phyloP scores from a whole-genome alignment of 345 rosid genomes.

The Pelargonium nanum region DNA sequence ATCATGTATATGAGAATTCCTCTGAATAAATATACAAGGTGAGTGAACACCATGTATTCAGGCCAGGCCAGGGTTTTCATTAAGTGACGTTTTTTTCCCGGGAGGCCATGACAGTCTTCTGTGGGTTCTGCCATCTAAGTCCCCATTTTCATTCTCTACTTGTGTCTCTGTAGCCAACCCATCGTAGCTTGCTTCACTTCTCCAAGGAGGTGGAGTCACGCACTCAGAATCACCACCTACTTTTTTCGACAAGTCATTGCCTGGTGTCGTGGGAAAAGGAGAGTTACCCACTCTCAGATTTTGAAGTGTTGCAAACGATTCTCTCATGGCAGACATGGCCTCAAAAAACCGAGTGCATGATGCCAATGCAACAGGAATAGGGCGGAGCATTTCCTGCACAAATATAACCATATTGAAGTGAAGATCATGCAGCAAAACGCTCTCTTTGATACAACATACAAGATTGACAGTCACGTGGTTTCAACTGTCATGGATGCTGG shows the following conservation, averaged over 20 bases:
- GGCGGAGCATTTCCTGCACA: slow-evolving; percentile 91
- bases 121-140: slow-evolving; percentile 35
- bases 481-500: too few species aligned
- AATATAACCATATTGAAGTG: neutral
- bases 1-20: too few species aligned
- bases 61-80: too few species aligned
- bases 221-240: slow-evolving; percentile 36
- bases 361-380: slow-evolving; percentile 96
- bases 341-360: slow-evolving; percentile 95
- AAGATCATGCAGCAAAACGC: too few species aligned
- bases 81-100: too few species aligned
- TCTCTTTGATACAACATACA: too few species aligned
- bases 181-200: slow-evolving; percentile 50
- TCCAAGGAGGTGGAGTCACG: slow-evolving; percentile 68
- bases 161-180: slow-evolving; percentile 43
- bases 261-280: slow-evolving; percentile 55
- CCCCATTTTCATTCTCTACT: slow-evolving; percentile 34
- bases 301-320: slow-evolving; percentile 86
- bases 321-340: slow-evolving; percentile 99
- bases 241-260: slow-evolving; percentile 28
- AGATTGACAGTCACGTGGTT: too few species aligned
- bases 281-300: slow-evolving; percentile 67
- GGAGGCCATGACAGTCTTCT: slow-evolving; percentile 94
- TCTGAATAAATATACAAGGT: too few species aligned
- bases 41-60: too few species aligned